phyloP scores from a whole-genome alignment of 495 filamentous ascomycete species.

The Diplogelasinospora grovesii region DNA sequence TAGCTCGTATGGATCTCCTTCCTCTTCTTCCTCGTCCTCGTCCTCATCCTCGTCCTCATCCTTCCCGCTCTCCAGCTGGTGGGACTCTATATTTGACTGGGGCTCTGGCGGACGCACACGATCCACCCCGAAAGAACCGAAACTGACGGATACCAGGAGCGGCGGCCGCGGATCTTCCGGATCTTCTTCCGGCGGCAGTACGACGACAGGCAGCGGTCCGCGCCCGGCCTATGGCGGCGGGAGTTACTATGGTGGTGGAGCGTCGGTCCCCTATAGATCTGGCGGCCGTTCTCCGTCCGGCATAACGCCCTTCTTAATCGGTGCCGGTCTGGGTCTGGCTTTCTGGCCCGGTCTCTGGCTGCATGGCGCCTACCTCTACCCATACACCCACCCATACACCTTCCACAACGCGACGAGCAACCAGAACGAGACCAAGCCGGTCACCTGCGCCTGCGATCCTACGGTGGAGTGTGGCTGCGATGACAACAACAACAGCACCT shows the following conservation, averaged over 20 bases:
- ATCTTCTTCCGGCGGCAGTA: slow-evolving; percentile 56
- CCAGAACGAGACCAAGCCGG: slow-evolving; percentile 62
- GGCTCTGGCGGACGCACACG: no score
- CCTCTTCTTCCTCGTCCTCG: slow-evolving; percentile 3
- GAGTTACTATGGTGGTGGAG: slow-evolving; percentile 73
- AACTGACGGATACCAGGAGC: background rate
- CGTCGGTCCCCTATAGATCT: slow-evolving; percentile 57
- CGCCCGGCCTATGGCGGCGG: slow-evolving; percentile 57
- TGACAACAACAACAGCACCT: slow-evolving; percentile 56
- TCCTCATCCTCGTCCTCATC: background rate
- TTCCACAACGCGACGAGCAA: slow-evolving; percentile 52
- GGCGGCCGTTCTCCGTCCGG: slow-evolving; percentile 56
- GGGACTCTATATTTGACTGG: no score
- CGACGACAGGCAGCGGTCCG: slow-evolving; percentile 59
- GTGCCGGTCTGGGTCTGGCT: slow-evolving; percentile 47
- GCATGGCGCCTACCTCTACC: slow-evolving; percentile 64
- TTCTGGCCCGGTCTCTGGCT: slow-evolving; percentile 52
- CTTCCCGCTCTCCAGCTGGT: background rate
- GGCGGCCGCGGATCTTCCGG: slow-evolving; percentile 23
- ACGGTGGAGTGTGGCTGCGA: slow-evolving; percentile 77
- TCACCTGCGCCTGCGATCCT: slow-evolving; percentile 67
- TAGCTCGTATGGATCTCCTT: slow-evolving; percentile 16
- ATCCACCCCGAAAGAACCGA: background rate
- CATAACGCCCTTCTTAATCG: slow-evolving; percentile 49
- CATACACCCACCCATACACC: slow-evolving; percentile 52